Evolutionary conservation across 176 grass and related monocot species (phyloP).

Genomic region (Oryza rufipogon): DNA sequence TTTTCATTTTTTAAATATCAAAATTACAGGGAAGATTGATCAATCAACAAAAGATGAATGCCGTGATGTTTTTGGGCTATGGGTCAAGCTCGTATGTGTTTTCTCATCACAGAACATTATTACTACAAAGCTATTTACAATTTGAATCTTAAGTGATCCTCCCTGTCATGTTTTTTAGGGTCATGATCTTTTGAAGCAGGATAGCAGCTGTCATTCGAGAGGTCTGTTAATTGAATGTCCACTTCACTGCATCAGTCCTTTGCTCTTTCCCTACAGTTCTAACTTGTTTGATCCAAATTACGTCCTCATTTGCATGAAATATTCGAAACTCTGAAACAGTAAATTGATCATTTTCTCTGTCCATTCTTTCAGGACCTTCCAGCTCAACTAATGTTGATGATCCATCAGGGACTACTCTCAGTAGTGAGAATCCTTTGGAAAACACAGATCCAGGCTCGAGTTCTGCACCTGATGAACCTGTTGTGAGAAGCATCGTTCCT

Average conservation of each 20-base stretch:
- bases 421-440: slow-evolving; percentile 46
- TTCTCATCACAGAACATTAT: slow-evolving; percentile 8
- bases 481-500: slow-evolving; percentile 37
- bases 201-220: slow-evolving; percentile 46
- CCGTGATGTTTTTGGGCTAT: slow-evolving; percentile 77
- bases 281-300: slow-evolving; percentile 2
- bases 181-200: slow-evolving; percentile 80
- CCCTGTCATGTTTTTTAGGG: slow-evolving; percentile 57
- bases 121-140: slow-evolving; percentile 19
- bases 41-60: slow-evolving; percentile 99
- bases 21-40: slow-evolving; percentile 92
- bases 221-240: slow-evolving; percentile 52
- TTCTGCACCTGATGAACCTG: slow-evolving; percentile 38
- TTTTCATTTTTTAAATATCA: slow-evolving; percentile 18
- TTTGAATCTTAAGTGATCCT: slow-evolving; percentile 35
- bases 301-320: neutral
- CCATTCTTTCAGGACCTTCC: slow-evolving; percentile 31
- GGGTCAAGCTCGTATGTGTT: slow-evolving; percentile 75
- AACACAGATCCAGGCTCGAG: slow-evolving; percentile 22
- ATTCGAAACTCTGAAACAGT: slow-evolving; percentile 18
- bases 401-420: slow-evolving; percentile 36
- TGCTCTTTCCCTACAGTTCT: neutral
- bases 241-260: neutral
- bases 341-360: neutral
- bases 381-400: slow-evolving; percentile 13